Conservation (phyloP, 31 red algal species). For the Porphyra umbilicalis region DNA sequence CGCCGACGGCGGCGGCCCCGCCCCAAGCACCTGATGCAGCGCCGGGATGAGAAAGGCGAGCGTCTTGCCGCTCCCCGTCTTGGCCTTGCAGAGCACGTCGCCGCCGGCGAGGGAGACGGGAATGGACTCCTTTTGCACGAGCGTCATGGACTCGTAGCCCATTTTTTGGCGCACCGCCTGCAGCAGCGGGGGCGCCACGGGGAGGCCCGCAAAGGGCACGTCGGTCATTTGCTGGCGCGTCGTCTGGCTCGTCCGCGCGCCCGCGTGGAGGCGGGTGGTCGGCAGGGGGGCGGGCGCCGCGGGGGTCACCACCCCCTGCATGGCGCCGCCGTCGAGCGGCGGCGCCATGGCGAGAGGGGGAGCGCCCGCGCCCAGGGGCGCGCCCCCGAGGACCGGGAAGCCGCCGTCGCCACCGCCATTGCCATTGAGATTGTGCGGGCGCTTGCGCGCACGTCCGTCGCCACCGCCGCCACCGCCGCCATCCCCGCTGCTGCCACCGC, state of each 20-base stretch:
- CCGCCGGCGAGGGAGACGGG: conserved; percentile 54
- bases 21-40: conserved; percentile 30
- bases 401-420: not conserved
- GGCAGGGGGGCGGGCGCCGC: not conserved
- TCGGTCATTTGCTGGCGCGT: conserved; percentile 22
- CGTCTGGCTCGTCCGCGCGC: conserved; percentile 7
- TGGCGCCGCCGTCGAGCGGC: not conserved
- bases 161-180: conserved; percentile 29
- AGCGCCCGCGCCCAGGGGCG: not conserved
- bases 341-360: not conserved
- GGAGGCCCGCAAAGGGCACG: conserved; percentile 27
- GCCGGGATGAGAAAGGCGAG: conserved; percentile 71
- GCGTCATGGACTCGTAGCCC: conserved; percentile 51
- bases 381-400: not conserved
- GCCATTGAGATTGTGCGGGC: not conserved
- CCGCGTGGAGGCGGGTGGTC: not conserved
- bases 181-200: conserved; percentile 14
- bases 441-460: not conserved
- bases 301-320: not conserved
- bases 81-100: conserved; percentile 55
- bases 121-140: conserved; percentile 50
- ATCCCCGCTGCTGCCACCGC: not conserved
- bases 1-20: conserved; percentile 6
- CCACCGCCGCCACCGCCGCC: not conserved
- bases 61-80: conserved; percentile 88